A percentile compares a stretch with the other conserved stretches of the same genome.
These are phyloP conservation scores for Isabelozyma pseudorhagii DNA, from an alignment of 805 yeast species.

Conservation along the genomic window DNA sequence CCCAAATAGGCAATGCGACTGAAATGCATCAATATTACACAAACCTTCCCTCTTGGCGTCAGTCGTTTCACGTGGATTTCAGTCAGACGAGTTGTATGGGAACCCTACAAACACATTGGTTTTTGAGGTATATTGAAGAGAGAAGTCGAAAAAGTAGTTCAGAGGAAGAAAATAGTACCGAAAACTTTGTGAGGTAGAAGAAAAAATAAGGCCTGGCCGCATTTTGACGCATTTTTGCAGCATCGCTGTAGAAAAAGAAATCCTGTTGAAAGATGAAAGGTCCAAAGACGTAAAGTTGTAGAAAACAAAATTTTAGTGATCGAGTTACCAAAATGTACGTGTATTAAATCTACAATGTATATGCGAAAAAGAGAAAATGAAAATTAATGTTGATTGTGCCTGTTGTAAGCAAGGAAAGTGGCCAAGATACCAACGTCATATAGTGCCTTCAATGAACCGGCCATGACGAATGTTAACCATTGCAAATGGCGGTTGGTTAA, in stretches of 20 bases:
- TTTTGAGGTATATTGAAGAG: no score
- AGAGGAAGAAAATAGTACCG: no score
- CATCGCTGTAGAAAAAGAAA: no score
- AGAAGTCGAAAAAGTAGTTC: no score
- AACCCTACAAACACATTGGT: no score
- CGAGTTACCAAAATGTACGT: background rate
- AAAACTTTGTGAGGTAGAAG: no score
- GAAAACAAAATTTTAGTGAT: background rate
- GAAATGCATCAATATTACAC: background rate
- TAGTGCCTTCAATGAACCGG: conserved; percentile 35
- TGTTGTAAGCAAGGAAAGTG: conserved; percentile 22
- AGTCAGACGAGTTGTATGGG: no score
- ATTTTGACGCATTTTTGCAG: no score
- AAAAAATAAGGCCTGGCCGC: no score
- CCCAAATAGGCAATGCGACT: background rate
- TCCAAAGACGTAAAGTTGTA: no score
- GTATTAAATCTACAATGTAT: background rate
- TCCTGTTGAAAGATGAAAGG: background rate
- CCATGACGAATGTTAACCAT: conserved; percentile 41
- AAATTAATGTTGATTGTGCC: conserved; percentile 13
- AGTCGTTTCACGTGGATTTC: background rate
- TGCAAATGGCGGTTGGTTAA: conserved; percentile 33
- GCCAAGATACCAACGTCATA: conserved; percentile 41
- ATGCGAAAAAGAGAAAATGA: background rate
- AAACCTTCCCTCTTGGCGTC: background rate